Percentiles rank a stretch among this genome's conserved stretches.
These are phyloP conservation scores for Pseudonectria foliicola DNA, from an alignment of 2,329 filamentous ascomycete species.

Conservation along the genomic window DNA sequence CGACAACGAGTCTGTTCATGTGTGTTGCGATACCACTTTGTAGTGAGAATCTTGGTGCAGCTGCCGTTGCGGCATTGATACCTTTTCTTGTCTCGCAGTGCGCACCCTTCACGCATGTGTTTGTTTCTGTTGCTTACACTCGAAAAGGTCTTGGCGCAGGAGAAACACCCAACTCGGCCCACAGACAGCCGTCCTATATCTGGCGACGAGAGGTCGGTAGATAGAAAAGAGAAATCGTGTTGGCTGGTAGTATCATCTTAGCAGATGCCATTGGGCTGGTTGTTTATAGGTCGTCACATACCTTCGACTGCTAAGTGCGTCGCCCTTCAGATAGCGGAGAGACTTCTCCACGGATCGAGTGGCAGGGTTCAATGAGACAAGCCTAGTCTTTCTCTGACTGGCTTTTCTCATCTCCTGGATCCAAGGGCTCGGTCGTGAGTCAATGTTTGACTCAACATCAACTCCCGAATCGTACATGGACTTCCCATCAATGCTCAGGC, in stretches of 20 bases:
- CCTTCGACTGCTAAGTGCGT: constrained; percentile 9
- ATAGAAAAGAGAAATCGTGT: constrained; percentile 7
- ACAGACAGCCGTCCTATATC: constrained; percentile 4
- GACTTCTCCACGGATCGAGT: neutral
- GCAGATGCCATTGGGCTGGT: neutral
- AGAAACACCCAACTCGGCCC: constrained; percentile 11
- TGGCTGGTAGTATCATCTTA: neutral
- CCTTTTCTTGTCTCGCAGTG: constrained; percentile 13
- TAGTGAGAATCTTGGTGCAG: constrained; percentile 20
- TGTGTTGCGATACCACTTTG: constrained; percentile 22
- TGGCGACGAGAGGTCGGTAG: constrained; percentile 6
- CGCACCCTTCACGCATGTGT: constrained; percentile 23
- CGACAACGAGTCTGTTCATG: constrained; percentile 24
- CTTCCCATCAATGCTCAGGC: constrained; percentile 8
- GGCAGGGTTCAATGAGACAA: neutral
- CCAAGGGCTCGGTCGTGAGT: constrained; percentile 8
- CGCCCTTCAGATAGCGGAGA: neutral
- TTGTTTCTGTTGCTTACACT: constrained; percentile 26
- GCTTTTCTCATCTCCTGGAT: constrained; percentile 10
- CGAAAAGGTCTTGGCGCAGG: constrained; percentile 23
- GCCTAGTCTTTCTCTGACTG: constrained; percentile 5
- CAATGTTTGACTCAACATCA: constrained; percentile 7
- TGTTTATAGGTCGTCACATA: constrained; percentile 1
- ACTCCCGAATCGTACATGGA: constrained; percentile 16
- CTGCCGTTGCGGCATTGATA: constrained; percentile 19